Percentiles rank a stretch among this genome's conserved stretches.
Evolutionary conservation across 2,329 filamentous ascomycete genomes (phyloP).

Genomic region (Monilinia polystroma): DNA sequence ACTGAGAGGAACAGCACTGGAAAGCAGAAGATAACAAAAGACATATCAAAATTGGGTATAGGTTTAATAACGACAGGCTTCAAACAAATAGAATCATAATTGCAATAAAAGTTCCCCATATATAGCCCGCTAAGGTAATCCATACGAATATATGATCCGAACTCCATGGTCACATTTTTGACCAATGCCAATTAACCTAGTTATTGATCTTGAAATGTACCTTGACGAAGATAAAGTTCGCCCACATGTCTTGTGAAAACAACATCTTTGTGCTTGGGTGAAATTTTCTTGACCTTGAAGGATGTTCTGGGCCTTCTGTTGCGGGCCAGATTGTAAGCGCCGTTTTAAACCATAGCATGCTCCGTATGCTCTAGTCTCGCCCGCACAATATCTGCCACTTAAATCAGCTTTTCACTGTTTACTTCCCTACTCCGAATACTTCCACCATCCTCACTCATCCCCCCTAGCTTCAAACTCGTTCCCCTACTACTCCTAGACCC

Average conservation of each 20-base stretch:
- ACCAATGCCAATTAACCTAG: neutral
- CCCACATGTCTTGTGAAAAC: too few species aligned
- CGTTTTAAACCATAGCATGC: too few species aligned
- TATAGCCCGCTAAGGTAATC: neutral
- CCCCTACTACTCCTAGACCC: slow-evolving; percentile 6
- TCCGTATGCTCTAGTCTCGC: neutral
- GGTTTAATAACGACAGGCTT: neutral
- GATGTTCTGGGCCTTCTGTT: too few species aligned
- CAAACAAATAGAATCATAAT: neutral
- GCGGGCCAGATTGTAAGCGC: too few species aligned
- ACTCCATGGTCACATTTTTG: slow-evolving; percentile 3
- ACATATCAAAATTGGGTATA: slow-evolving; percentile 18
- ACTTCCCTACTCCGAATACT: slow-evolving; percentile 10
- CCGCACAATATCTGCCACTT: too few species aligned
- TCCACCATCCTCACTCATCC: slow-evolving; percentile 20
- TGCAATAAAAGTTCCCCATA: neutral
- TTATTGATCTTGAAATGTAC: too few species aligned
- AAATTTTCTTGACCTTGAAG: too few species aligned
- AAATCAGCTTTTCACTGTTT: neutral
- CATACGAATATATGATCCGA: slow-evolving; percentile 11
- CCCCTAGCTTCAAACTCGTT: slow-evolving; percentile 17
- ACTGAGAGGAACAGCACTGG: too few species aligned
- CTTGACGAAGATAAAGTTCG: too few species aligned
- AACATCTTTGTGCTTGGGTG: too few species aligned
- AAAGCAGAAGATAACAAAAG: neutral